A percentile compares a stretch with the other conserved stretches of the same genome.
Evolutionary conservation across 257 asterid genomes (phyloP).

Genomic region (Nicotiana knightiana): DNA sequence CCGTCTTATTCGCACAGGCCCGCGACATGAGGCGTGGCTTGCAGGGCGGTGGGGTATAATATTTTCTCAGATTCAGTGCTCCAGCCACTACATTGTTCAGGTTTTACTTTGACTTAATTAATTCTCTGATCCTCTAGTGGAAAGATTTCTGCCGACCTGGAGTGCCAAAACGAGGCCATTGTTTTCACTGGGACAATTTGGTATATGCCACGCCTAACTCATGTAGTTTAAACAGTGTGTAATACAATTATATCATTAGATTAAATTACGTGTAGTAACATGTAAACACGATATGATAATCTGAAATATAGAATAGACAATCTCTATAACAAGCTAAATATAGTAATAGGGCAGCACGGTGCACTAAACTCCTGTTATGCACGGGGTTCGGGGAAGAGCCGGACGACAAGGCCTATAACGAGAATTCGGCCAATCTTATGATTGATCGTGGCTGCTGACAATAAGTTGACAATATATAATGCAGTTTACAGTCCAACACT

Average conservation of each 20-base stretch:
- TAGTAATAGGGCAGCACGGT: too few relatives aligned
- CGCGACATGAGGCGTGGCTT: background rate
- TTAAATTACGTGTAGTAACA: too few relatives aligned
- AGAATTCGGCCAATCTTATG: conserved; percentile 21
- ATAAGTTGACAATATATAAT: background rate
- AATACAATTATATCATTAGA: too few relatives aligned
- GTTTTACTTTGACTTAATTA: background rate
- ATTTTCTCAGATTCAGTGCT: background rate
- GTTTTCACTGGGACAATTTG: too few relatives aligned
- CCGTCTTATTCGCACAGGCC: background rate
- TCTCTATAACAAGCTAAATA: too few relatives aligned
- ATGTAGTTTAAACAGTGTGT: background rate
- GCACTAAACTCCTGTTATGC: too few relatives aligned
- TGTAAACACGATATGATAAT: too few relatives aligned
- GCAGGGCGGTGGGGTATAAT: background rate
- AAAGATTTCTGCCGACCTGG: background rate
- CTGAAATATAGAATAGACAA: too few relatives aligned
- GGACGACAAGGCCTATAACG: background rate
- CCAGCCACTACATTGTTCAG: background rate
- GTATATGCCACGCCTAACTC: background rate
- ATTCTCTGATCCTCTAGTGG: background rate
- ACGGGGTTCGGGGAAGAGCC: too few relatives aligned
- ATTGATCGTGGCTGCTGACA: conserved; percentile 10
- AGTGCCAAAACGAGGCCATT: background rate
- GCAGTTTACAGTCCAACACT: background rate